phyloP scores from a whole-genome alignment of 2,329 filamentous ascomycete species.

The Stagonosporopsis vannaccii region DNA sequence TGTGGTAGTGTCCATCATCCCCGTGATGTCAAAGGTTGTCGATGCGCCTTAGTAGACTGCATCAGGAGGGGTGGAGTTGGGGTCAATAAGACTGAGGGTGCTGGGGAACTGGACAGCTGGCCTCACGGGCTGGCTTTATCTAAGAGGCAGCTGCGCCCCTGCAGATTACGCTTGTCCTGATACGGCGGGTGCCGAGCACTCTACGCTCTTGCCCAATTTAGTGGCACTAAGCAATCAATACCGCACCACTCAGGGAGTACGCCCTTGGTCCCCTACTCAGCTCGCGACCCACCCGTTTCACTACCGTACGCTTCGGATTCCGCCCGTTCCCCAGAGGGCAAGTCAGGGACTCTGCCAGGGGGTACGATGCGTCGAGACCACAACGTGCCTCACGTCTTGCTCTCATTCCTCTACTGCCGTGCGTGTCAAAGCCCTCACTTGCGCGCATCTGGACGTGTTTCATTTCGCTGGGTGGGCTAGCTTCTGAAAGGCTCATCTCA shows the following conservation, averaged over 20 bases:
- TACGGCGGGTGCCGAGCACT: constrained; percentile 12
- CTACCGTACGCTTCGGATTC: constrained; percentile 28
- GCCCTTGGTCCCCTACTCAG: constrained; percentile 31
- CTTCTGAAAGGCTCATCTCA: constrained; percentile 9
- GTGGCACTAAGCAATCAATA: constrained; percentile 21
- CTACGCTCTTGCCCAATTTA: constrained; percentile 23
- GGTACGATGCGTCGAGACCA: constrained; percentile 20
- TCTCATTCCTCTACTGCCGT: constrained; percentile 15
- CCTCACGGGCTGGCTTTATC: constrained; percentile 46
- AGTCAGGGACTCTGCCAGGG: constrained; percentile 25
- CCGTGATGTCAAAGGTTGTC: constrained; percentile 36
- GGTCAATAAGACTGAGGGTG: constrained; percentile 36
- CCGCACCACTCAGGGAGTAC: constrained; percentile 18
- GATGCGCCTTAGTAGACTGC: constrained; percentile 39
- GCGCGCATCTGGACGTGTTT: constrained; percentile 7
- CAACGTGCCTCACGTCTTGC: constrained; percentile 24
- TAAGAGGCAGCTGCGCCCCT: constrained; percentile 33
- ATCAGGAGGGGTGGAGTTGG: constrained; percentile 42
- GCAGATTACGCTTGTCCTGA: constrained; percentile 23
- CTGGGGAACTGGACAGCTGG: constrained; percentile 39
- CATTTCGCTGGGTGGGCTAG: constrained; percentile 8
- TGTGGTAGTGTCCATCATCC: constrained; percentile 36
- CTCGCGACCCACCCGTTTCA: constrained; percentile 40
- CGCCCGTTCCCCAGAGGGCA: constrained; percentile 24
- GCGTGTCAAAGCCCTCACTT: constrained; percentile 14